Conservation (phyloP, 345 rosid genomes). For the Cardamine occulta region DNA sequence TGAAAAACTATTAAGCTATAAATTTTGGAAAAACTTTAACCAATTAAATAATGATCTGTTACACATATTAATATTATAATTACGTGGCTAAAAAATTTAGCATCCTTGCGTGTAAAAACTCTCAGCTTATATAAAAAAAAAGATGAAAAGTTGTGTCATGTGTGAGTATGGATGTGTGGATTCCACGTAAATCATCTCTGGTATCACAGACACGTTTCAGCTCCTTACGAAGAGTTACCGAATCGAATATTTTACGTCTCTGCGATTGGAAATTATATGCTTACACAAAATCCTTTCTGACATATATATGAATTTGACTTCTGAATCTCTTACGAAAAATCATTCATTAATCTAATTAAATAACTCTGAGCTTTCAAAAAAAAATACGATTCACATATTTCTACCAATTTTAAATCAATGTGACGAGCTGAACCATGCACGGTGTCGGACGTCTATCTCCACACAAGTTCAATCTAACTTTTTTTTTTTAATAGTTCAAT, state of each 20-base stretch:
- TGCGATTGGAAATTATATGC: constrained; percentile 36
- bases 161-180: constrained; percentile 23
- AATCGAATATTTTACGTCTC: constrained; percentile 40
- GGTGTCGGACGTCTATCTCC: constrained; percentile 30
- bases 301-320: constrained; percentile 29
- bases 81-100: constrained; percentile 16
- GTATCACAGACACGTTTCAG: constrained; percentile 34
- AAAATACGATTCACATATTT: constrained; percentile 32
- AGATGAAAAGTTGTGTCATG: constrained; percentile 30
- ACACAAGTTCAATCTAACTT: not conserved
- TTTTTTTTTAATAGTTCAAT: not conserved
- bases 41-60: constrained; percentile 1
- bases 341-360: constrained; percentile 27
- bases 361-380: constrained; percentile 19
- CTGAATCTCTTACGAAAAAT: constrained; percentile 6
- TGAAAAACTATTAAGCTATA: not conserved
- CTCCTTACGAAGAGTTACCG: constrained; percentile 11
- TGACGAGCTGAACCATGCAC: constrained; percentile 32
- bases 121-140: not conserved
- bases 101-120: constrained; percentile 19
- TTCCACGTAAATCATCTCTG: constrained; percentile 25
- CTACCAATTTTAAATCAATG: constrained; percentile 16
- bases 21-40: not conserved
- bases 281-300: constrained; percentile 35
- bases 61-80: constrained; percentile 10